A percentile compares a stretch with the other conserved stretches of the same genome.
Evolutionary conservation across 2,329 filamentous ascomycete species (phyloP).

Genomic region (Alternaria infectoria): DNA sequence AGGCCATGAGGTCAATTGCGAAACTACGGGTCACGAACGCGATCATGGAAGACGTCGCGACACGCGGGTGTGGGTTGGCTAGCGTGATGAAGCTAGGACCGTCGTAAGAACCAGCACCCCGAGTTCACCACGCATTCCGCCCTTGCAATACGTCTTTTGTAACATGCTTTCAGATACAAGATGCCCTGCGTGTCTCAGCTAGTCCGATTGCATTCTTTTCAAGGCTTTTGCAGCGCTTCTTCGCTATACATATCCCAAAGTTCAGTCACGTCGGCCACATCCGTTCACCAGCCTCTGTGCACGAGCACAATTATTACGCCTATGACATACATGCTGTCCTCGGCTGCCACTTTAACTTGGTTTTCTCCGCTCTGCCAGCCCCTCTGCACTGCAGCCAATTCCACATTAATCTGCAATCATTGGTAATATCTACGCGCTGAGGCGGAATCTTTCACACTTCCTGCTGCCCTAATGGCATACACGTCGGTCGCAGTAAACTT

Average conservation of each 20-base stretch:
- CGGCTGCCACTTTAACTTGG: constrained; percentile 35
- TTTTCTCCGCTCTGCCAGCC: constrained; percentile 43
- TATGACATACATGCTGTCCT: constrained; percentile 37
- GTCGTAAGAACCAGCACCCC: constrained; percentile 19
- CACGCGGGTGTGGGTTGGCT: constrained; percentile 22
- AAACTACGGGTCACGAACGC: constrained; percentile 34
- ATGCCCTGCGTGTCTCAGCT: constrained; percentile 4
- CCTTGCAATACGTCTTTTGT: constrained; percentile 16
- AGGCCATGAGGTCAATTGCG: constrained; percentile 47
- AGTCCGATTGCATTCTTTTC: neutral
- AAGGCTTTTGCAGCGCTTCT: neutral
- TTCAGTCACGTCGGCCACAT: constrained; percentile 17
- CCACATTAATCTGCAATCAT: constrained; percentile 29
- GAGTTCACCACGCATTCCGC: constrained; percentile 26
- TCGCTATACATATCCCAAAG: neutral
- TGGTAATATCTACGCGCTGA: constrained; percentile 32
- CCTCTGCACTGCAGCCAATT: constrained; percentile 38
- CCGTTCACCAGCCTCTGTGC: constrained; percentile 33
- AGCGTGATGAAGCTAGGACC: constrained; percentile 34
- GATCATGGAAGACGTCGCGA: constrained; percentile 18
- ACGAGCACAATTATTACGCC: constrained; percentile 35
- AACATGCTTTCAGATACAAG: neutral
- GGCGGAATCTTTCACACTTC: constrained; percentile 14
- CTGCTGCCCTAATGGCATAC: constrained; percentile 12
- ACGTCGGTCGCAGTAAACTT: neutral